Evolutionary conservation across 1,284 basidiomycete species (phyloP), one percentile per base, ranked within the genome.

Genomic region (Ceratorhiza oryzae-sativae): DNA sequence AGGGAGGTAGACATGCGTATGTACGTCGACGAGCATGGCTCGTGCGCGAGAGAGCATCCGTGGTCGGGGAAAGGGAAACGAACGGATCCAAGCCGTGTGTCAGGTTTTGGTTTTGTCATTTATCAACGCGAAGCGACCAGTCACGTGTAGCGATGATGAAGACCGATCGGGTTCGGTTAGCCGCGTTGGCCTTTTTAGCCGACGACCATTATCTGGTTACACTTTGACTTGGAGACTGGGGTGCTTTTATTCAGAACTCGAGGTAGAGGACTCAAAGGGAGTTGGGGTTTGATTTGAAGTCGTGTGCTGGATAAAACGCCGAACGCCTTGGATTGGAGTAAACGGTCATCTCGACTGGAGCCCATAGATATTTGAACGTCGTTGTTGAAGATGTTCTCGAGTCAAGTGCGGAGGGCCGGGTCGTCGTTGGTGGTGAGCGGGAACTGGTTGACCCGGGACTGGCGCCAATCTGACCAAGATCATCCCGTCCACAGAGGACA

Each of bases 1-100:
- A 8, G 90, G 88, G 30, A 93, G 86, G 78, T 93, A 94, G 71
- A 93, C 86, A 76, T 94, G 93, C 10, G 90, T 91, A 81, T 94
- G 92, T 32, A 94, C 82, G 81, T 93, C 92, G 60, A 94, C 86
- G 53, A 91, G 83, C 23, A 80, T 74, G 41, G 46, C 58, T 10
- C 73, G 59, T 20, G 86, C 81, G 51, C 77, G 77, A 62, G 78
- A 77, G 1, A 81, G 73, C 49, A 76, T 75, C 25, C 27, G 27
- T 53, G 30, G 42, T 45, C 42, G 42, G 6, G 9, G 42, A 18
- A 45, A 18, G 42, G 42, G n/a, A 3, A 45, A 10, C 9, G 49
- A 27, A 53, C 10, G 13, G 3, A 6, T 20, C 10, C 30, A 6
- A 4, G n/a, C 25, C 10, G 8, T 55, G 9, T 25, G 25, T 55